phyloP scores from a whole-genome alignment of 495 filamentous ascomycete species.

The Cairneyella variabilis region DNA sequence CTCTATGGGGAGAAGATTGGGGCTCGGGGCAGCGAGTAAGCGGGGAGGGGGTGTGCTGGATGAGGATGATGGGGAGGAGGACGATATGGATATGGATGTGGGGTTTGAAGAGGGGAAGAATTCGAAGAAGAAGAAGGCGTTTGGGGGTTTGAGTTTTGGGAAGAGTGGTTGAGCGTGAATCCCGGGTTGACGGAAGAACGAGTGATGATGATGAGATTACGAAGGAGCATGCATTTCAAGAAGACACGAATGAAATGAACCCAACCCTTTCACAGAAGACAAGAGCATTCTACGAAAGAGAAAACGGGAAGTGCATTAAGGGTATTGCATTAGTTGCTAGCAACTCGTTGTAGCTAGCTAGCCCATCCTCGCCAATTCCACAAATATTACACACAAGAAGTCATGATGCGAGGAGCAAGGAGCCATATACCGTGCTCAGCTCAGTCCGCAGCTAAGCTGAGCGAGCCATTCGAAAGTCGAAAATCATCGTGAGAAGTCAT shows the following conservation, averaged over 20 bases:
- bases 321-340: conserved; percentile 15
- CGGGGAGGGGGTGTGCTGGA: conserved; percentile 44
- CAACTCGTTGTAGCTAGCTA: too few relatives aligned
- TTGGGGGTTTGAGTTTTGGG: conserved; percentile 3
- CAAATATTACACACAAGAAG: conserved; percentile 1
- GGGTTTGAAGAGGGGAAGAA: conserved; percentile 28
- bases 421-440: too few relatives aligned
- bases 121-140: conserved; percentile 22
- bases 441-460: too few relatives aligned
- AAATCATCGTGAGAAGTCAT: too few relatives aligned
- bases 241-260: background rate
- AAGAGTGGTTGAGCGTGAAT: background rate
- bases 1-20: conserved; percentile 31
- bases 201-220: conserved; percentile 3
- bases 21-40: conserved; percentile 33
- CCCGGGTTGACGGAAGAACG: background rate
- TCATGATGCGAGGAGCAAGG: background rate
- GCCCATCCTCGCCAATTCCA: too few relatives aligned
- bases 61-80: conserved; percentile 45
- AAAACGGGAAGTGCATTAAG: conserved; percentile 28
- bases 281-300: background rate
- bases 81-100: conserved; percentile 57
- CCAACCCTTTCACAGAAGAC: background rate
- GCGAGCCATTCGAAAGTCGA: too few relatives aligned
- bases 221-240: background rate